Evolutionary conservation across 108 stramenopile genomes (phyloP), one percentile per base, ranked within the genome.

Genomic region (Skeletonema marinoi): DNA sequence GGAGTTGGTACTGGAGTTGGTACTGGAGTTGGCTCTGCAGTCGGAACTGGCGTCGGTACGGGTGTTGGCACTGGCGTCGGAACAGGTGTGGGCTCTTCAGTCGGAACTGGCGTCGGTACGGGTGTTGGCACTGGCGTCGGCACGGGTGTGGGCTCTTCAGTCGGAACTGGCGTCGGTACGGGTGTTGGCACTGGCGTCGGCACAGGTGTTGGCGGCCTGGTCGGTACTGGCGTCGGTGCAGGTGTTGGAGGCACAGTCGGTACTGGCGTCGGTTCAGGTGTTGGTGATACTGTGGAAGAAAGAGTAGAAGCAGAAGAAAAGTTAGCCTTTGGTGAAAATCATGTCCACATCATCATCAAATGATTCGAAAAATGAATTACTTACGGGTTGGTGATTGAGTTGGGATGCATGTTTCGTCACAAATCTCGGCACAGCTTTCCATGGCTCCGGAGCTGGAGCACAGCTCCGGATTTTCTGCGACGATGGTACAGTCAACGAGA

Each of bases 201-300:
- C 56, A 44, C 75, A 68, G 6, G 60, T 65, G 46, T 76, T 67
- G 16, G 29, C 16, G n/a, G 44, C 46, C 8, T 67, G 32, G 66
- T 66, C 66, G 13, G 17, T 17, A 14, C 11, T 38, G 14, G 59
- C 46, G 16, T 59, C 42, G 32, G 68, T 66, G 6, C 66, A 25
- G 12, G 67, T 62, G 61, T 62, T 9, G 32, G 61, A 33, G 16
- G 16, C 0, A 4, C 0, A 3, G 44, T 46, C 4, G 44, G 44
- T 3, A 46, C 14, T 4, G 44, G 44, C 0, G 44, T 46, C 16
- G 44, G 44, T 12, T 12, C 10, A 41, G 39, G 39, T 41, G 39
- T 41, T 41, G 39, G 39, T 41, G 39, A 12, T 10, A 41, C 39
- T 41, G 2, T 12, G 39, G 10, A 41, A 35, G 33, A 35, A 11